A percentile compares a stretch with the other conserved stretches of the same genome.
These are phyloP conservation scores for Mychonastes homosphaera DNA, from an alignment of 139 green algal species.

Conservation along the genomic window DNA sequence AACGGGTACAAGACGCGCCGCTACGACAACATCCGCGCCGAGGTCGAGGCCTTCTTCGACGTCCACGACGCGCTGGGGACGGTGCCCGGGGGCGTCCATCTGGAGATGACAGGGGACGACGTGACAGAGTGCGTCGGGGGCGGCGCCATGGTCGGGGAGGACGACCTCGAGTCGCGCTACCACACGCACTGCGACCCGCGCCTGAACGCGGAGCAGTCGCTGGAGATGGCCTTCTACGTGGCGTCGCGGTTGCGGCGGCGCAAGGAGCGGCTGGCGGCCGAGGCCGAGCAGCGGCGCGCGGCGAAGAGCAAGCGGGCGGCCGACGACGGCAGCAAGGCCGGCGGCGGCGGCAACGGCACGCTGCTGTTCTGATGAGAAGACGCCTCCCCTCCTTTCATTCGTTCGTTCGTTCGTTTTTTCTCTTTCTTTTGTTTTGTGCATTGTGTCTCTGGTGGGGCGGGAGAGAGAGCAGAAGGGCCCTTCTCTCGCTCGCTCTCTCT, in stretches of 20 bases:
- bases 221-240: constrained; percentile 98
- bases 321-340: too few species aligned
- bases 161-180: constrained; percentile 87
- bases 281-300: too few species aligned
- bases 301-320: too few species aligned
- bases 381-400: too few species aligned
- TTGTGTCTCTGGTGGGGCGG: too few species aligned
- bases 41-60: constrained; percentile 74
- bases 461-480: too few species aligned
- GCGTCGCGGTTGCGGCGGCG: constrained; percentile 54
- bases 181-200: constrained; percentile 99
- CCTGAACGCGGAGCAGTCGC: constrained; percentile 92
- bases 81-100: constrained; percentile 86
- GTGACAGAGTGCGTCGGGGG: constrained; percentile 97
- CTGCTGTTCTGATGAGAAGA: too few species aligned
- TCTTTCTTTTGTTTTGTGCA: too few species aligned
- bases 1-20: constrained; percentile 91
- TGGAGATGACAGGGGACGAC: constrained; percentile 97
- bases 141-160: constrained; percentile 41
- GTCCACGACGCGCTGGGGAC: constrained; percentile 78
- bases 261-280: constrained; percentile 2
- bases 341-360: too few species aligned
- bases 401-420: too few species aligned
- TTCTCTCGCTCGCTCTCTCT: too few species aligned
- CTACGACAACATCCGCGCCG: constrained; percentile 78